Base-by-base conservation (phyloP, 2,329 filamentous ascomycete genomes). In the Cyphellophora europaea region DNA sequence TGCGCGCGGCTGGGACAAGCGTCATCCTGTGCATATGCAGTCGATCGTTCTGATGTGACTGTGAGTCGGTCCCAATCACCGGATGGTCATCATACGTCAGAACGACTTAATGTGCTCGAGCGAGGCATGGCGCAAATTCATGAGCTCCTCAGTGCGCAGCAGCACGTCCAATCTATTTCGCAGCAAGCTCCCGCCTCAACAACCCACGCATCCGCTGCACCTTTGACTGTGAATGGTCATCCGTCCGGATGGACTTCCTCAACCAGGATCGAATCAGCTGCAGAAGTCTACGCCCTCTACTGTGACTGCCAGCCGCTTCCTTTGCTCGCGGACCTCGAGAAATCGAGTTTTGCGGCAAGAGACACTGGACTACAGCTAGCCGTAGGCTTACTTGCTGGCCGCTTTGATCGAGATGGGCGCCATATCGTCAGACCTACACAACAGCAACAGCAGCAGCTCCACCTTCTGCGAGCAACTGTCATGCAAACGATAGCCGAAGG, bases 401-500 rank as follows among this genome's bases (percentile, higher is more conserved):
- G 21, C 8, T 25, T 25, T n/a, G n/a, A n/a, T n/a, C n/a, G n/a
- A n/a, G n/a, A n/a, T n/a, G n/a, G n/a, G n/a, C n/a, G n/a, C n/a
- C n/a, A n/a, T n/a, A n/a, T n/a, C n/a, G n/a, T n/a, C n/a, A n/a
- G n/a, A n/a, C n/a, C n/a, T n/a, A n/a, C n/a, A n/a, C n/a, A n/a
- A n/a, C n/a, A n/a, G n/a, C 47, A 48, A 32, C 45, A 45, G 11
- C 41, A 50, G 34, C 32, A 13, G 12, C 19, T 12, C 10, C 13
- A 29, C 14, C 31, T 17, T 11, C 14, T 31, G 17, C 19, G 28
- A 15, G 10, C 53, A 13, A 55, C 57, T 5, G 56, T 62, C 6
- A 61, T 62, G 53, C 54, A 52, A 33, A 53, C 56, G 29, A 48
- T 62, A 5, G 52, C 56, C 8, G 49, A 58, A 33, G 61, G 59